A percentile compares a stretch with the other conserved stretches of the same genome.
Evolutionary conservation across 2,329 filamentous ascomycete species (phyloP).

Genomic region (Penicillium sp.): DNA sequence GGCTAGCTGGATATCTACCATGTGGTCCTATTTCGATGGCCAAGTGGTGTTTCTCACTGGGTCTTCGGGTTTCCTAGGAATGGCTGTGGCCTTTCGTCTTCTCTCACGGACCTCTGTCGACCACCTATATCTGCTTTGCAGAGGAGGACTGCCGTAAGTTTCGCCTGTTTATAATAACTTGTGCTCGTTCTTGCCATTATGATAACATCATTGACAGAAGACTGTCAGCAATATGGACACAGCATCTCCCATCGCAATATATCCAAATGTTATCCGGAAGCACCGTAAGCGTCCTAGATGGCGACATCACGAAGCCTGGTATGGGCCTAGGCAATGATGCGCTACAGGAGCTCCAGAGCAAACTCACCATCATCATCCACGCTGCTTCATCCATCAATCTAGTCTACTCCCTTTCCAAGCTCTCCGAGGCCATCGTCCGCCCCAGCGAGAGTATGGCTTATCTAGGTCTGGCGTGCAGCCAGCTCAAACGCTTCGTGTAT

Average conservation of each 20-base stretch:
- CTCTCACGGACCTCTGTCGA: not conserved
- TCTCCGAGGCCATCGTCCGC: slow-evolving; percentile 1
- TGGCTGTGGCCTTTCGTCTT: slow-evolving; percentile 15
- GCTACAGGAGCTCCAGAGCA: not conserved
- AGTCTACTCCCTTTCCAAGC: not conserved
- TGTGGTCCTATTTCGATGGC: slow-evolving; percentile 22
- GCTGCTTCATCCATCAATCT: slow-evolving; percentile 19
- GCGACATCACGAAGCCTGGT: slow-evolving; percentile 14
- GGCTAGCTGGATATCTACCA: no score
- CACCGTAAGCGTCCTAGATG: slow-evolving; percentile 18
- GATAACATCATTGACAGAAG: no score
- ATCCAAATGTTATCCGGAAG: not conserved
- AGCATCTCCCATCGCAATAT: not conserved
- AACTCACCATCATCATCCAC: slow-evolving; percentile 22
- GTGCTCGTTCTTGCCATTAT: no score
- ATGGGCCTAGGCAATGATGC: slow-evolving; percentile 7
- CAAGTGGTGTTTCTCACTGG: slow-evolving; percentile 22
- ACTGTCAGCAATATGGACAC: not conserved
- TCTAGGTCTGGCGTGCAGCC: slow-evolving; percentile 7
- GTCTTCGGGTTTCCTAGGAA: slow-evolving; percentile 22
- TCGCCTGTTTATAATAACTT: no score
- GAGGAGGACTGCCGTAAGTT: no score
- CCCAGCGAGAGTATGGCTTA: slow-evolving; percentile 12
- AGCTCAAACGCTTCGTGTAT: slow-evolving; percentile 22
- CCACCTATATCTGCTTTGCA: slow-evolving; percentile 19